phyloP scores from a whole-genome alignment of 1,284 basidiomycete genomes.

The Puccinia brachypodii region DNA sequence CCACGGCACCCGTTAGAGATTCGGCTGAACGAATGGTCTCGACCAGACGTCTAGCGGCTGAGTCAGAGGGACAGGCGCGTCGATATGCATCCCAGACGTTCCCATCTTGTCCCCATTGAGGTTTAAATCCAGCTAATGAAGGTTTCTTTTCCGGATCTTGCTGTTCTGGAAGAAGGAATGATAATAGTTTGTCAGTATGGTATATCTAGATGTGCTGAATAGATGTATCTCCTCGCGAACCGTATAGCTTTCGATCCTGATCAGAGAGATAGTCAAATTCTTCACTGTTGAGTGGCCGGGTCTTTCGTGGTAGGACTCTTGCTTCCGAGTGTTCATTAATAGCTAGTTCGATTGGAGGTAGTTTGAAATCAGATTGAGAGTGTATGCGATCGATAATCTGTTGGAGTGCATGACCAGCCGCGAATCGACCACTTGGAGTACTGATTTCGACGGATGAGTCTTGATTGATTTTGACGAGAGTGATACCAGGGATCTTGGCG shows the following conservation, averaged over 20 bases:
- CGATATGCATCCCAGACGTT: slow-evolving; percentile 89
- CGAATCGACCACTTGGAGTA: slow-evolving; percentile 58
- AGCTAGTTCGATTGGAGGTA: slow-evolving; percentile 71
- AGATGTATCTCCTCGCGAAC: neutral
- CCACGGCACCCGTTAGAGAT: slow-evolving; percentile 36
- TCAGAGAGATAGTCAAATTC: slow-evolving; percentile 35
- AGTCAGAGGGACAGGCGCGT: slow-evolving; percentile 77
- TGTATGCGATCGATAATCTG: slow-evolving; percentile 33
- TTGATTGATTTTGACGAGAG: slow-evolving; percentile 62
- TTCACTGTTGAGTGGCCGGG: slow-evolving; percentile 64
- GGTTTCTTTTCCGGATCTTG: slow-evolving; percentile 49
- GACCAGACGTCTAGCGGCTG: slow-evolving; percentile 76
- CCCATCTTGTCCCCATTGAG: slow-evolving; percentile 79
- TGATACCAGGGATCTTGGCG: slow-evolving; percentile 53
- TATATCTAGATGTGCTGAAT: no score
- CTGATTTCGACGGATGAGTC: slow-evolving; percentile 50
- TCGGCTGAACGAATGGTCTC: slow-evolving; percentile 64
- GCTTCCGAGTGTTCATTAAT: slow-evolving; percentile 89
- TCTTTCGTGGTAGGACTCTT: slow-evolving; percentile 66
- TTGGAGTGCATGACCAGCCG: slow-evolving; percentile 65
- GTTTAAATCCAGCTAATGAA: slow-evolving; percentile 64
- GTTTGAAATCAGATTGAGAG: slow-evolving; percentile 25
- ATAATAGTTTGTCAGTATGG: slow-evolving; percentile 6
- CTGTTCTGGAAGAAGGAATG: slow-evolving; percentile 55
- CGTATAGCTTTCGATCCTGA: neutral